Evolutionary conservation across 2,329 filamentous ascomycete species (phyloP), one percentile per base, ranked within the genome.

Genomic region (Neofusicoccum ribis): DNA sequence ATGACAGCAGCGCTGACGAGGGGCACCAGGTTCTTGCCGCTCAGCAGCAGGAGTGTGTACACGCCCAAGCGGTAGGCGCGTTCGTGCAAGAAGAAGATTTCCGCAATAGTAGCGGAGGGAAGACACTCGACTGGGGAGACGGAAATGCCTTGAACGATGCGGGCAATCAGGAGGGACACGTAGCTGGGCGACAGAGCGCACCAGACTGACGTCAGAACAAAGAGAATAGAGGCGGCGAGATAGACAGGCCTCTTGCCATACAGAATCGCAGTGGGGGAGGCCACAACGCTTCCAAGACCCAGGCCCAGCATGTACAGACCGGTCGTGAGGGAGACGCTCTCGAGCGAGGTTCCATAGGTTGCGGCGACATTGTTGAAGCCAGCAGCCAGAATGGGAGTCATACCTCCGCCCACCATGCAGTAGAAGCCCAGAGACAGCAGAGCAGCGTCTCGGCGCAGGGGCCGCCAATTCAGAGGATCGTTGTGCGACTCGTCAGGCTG

Each of bases 51-150:
- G 20, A 98, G 79, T 0, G 93, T 97, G 74, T 98, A 98, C 27
- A 98, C 93, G 9, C 95, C 95, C 50, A 98, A 88, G 4, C 94
- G 89, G 74, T 93, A 98, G 0, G 94, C 94, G 67, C 94, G 86
- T 79, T 98, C 94, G 72, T 98, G 94, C 20, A 98, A 82, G 73
- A 97, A 97, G 81, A 93, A 98, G 67, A 98, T 97, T 77, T 98
- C 94, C 3, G 93, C 93, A 72, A 98, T 94, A 0, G 93, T 97
- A 15, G 94, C 93, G 4, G 92, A 96, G 0, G 94, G 94, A 36
- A 98, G 84, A 72, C 93, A 96, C 76, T 98, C 94, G 8, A 97
- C 92, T 0, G 93, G 92, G 69, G 91, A 95, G 56, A 97, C 89
- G 0, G 93, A 90, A 9, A 97, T 83, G 3, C 94, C 95, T 76